Percentiles rank a stretch among this genome's conserved stretches.
Evolutionary conservation across 2,329 filamentous ascomycete species (phyloP).

Genomic region (Botrytis hyacinthi): DNA sequence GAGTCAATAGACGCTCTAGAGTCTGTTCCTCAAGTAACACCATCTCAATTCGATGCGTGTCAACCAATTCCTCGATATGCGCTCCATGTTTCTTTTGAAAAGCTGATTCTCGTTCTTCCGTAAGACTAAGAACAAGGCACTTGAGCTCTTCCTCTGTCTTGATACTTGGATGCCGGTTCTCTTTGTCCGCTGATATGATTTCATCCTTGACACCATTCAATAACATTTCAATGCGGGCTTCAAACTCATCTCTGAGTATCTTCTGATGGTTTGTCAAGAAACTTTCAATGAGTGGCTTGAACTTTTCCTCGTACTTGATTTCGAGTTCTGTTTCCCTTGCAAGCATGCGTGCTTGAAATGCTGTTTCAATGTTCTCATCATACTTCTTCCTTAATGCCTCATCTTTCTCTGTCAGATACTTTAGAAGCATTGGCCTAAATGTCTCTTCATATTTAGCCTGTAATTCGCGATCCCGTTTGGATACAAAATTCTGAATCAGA

Average conservation of each 20-base stretch:
- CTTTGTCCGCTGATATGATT: background rate
- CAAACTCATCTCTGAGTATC: background rate
- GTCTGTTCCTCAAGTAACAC: constrained; percentile 9
- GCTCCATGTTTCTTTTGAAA: background rate
- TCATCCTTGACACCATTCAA: background rate
- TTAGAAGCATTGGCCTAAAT: constrained; percentile 11
- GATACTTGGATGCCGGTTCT: background rate
- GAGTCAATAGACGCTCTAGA: background rate
- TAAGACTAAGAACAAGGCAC: background rate
- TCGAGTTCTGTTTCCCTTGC: constrained; percentile 16
- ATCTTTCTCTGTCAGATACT: constrained; percentile 4
- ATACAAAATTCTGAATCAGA: background rate
- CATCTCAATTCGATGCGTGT: constrained; percentile 1
- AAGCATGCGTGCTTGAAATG: background rate
- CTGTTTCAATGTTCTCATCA: background rate
- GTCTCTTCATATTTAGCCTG: constrained; percentile 15
- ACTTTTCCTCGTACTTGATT: constrained; percentile 14
- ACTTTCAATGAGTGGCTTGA: constrained; percentile 7
- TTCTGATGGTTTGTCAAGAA: constrained; percentile 16
- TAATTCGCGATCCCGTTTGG: constrained; percentile 9
- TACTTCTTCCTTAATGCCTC: constrained; percentile 7
- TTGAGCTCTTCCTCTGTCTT: constrained; percentile 14
- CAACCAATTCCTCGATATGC: constrained; percentile 7
- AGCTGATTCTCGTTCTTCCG: background rate
- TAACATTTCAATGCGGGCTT: constrained; percentile 5